Evolutionary conservation across 805 yeast species (phyloP).

Genomic region (Yamadazyma tumulicola): DNA sequence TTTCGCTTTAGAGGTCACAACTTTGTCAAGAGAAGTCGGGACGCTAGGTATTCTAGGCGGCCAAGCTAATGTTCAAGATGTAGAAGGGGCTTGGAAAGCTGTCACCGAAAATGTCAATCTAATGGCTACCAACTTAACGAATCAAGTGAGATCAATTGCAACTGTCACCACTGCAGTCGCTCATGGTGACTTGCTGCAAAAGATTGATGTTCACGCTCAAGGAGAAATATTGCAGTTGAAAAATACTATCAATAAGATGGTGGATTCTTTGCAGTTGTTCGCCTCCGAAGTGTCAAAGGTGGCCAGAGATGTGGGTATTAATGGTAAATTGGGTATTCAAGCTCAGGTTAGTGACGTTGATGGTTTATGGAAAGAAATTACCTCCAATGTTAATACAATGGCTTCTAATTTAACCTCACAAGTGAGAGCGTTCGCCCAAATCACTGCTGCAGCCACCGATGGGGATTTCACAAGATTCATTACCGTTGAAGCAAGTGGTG

Average conservation of each 20-base stretch:
- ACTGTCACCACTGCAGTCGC: conserved; percentile 92
- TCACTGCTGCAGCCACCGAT: conserved; percentile 91
- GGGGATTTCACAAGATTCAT: conserved; percentile 89
- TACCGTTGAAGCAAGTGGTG: conserved; percentile 90
- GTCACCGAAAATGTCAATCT: conserved; percentile 46
- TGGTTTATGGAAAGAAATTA: conserved; percentile 89
- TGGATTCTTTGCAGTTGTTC: conserved; percentile 82
- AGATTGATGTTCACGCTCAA: conserved; percentile 85
- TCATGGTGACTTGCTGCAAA: conserved; percentile 80
- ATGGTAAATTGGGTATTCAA: conserved; percentile 88
- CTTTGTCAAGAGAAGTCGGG: conserved; percentile 46
- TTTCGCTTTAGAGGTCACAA: conserved; percentile 45
- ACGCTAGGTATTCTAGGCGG: conserved; percentile 47
- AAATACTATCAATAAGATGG: conserved; percentile 88
- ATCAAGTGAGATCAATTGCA: conserved; percentile 85
- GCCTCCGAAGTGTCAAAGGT: conserved; percentile 87
- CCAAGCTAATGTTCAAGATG: conserved; percentile 50
- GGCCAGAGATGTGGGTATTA: conserved; percentile 90
- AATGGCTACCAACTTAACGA: conserved; percentile 50
- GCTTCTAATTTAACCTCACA: conserved; percentile 91
- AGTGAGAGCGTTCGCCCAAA: conserved; percentile 90
- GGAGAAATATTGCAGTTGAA: conserved; percentile 86
- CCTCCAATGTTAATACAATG: conserved; percentile 90
- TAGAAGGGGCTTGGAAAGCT: conserved; percentile 50
- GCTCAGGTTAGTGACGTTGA: conserved; percentile 90